These are phyloP conservation scores for Rhodamnia argentea DNA, from an alignment of 345 rosid species.

Conservation along the genomic window DNA sequence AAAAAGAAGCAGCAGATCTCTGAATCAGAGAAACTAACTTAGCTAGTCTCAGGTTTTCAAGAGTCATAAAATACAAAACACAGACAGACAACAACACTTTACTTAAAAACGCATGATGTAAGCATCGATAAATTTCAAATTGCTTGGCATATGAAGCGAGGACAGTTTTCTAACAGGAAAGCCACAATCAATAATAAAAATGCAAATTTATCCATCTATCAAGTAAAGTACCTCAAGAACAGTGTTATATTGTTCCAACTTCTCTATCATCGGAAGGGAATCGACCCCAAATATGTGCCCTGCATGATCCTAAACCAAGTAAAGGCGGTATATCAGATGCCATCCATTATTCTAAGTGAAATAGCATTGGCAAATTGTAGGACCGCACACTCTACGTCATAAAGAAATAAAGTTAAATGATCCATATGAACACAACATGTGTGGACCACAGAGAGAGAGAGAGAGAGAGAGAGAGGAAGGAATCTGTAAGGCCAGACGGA, in stretches of 20 bases:
- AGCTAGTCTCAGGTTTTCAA: not conserved
- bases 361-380: not conserved
- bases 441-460: not conserved
- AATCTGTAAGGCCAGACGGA: not conserved
- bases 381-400: not conserved
- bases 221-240: slow-evolving; percentile 53
- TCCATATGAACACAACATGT: not conserved
- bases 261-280: slow-evolving; percentile 71
- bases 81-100: not conserved
- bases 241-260: slow-evolving; percentile 76
- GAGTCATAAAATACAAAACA: not conserved
- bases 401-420: not conserved
- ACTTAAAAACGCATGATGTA: not conserved
- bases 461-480: not conserved
- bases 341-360: not conserved
- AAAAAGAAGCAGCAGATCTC: not conserved
- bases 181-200: not conserved
- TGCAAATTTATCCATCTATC: not conserved
- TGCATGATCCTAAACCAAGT: slow-evolving; percentile 70
- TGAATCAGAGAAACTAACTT: not conserved
- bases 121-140: not conserved
- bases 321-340: not conserved
- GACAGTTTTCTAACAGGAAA: not conserved
- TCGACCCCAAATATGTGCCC: slow-evolving; percentile 92
- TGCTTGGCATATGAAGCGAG: not conserved